Evolutionary conservation across 2,329 filamentous ascomycete species (phyloP), one percentile per base, ranked within the genome.

Genomic region (Xylariales sp.): DNA sequence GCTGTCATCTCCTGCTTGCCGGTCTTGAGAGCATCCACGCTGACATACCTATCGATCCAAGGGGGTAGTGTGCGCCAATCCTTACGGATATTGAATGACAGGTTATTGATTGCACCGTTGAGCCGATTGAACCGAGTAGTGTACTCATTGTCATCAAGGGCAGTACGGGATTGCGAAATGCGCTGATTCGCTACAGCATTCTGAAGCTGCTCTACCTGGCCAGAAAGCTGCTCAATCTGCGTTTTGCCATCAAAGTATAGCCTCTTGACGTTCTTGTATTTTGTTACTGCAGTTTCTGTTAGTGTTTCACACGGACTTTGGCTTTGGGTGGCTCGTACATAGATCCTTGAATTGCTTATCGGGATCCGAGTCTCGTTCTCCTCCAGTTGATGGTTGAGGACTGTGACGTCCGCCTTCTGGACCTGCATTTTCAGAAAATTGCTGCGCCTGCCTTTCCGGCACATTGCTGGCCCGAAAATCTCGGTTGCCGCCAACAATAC

Each of bases 1-100:
- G 90, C 90, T 5, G 89, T 97, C 93, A 98, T 98, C 64, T 98
- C 93, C 62, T 96, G 90, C 58, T 90, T 95, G 46, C 90, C 93
- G 8, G 84, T 88, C 54, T 83, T 79, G 40, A 94, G 74, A 1
- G 89, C 91, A 54, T 95, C 90, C 39, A 84, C 74, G 61, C 91
- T 96, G 50, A 95, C 86, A 41, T 82, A 87, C 18, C 74, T 75
- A 41, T 81, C 76, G 32, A 98, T 71, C 88, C 89, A 97, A 5
- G 72, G 60, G 0, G 93, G 93, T 41, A 97, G 74, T 24, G 73
- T 71, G 47, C 80, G 80, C 93, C 93, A 98, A 58, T 94, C 86
- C 65, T 97, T 97, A 48, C 93, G 85, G 49, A 97, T 94, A 52
- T 93, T 91, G 70, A 96, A 98, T 0, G 93, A 84, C 8, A 98